Conservation (phyloP, 176 grass and related monocot genomes). For the Musa schizocarpa region DNA sequence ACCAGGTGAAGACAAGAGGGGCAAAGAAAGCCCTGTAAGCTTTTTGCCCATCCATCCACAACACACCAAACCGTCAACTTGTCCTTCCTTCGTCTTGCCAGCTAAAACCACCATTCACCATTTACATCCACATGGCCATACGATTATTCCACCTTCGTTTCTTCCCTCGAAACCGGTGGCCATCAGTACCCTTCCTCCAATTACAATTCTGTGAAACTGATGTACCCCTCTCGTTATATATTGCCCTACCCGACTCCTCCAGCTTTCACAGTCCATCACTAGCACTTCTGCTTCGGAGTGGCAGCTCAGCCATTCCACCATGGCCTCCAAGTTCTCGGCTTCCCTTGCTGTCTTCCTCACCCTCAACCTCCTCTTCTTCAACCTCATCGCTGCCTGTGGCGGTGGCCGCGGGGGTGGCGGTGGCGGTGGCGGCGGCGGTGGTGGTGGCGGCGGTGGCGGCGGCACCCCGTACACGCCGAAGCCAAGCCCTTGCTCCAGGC, state of each 20-base stretch:
- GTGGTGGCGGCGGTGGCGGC: background rate
- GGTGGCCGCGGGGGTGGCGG: background rate
- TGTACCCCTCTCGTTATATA: background rate
- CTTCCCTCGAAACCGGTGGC: too few relatives aligned
- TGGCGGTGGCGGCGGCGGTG: background rate
- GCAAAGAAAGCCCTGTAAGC: background rate
- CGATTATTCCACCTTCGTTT: too few relatives aligned
- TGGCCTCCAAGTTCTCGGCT: background rate
- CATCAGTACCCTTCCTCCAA: too few relatives aligned
- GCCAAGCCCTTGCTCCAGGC: background rate
- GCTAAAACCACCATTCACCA: background rate
- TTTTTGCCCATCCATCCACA: background rate
- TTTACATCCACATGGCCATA: background rate
- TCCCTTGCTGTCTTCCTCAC: background rate
- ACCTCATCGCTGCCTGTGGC: background rate
- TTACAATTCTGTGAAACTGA: too few relatives aligned
- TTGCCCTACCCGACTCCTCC: background rate
- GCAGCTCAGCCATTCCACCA: background rate
- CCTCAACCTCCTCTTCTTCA: slow-evolving; percentile 1
- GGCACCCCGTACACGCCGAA: background rate
- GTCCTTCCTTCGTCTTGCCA: background rate
- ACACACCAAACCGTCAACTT: background rate
- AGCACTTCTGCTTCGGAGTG: background rate
- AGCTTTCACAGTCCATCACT: background rate
- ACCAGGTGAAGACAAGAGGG: background rate